Evolutionary conservation across 2,329 filamentous ascomycete genomes (phyloP), one percentile per base, ranked within the genome.

Genomic region (Periconia sp.): DNA sequence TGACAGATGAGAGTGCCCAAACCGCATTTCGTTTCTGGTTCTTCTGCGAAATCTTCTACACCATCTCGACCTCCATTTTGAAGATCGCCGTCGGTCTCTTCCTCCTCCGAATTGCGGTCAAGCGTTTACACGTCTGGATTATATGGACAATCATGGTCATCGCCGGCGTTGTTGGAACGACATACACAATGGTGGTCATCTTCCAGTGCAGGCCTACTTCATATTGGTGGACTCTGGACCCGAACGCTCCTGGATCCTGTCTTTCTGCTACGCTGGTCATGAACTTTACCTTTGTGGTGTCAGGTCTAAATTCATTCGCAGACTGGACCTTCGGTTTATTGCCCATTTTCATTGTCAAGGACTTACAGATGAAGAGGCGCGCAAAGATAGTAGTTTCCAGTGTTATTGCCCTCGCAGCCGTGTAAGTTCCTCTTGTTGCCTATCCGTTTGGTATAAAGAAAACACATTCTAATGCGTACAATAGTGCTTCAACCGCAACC

Each of bases 11-110:
- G 17, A 55, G 49, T n/a, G 65, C 64, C 2, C 50, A 68, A 52
- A 66, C 43, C 17, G 69, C 66, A 15, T 54, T 71, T 6, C 60
- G 66, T 59, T 74, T 63, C 58, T 84, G 81, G 81, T 83, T 76
- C 73, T 76, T 83, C 40, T 81, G 79, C 60, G 81, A 83, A 58
- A 70, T 79, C 27, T 79, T 77, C 60, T 84, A 83, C 63, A 77
- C 77, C 18, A 68, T 80, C 51, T 73, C 76, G 2, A 79, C 76
- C 8, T 72, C 75, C 18, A 62, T 79, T 27, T 74, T 80, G 48
- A 82, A 81, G 55, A 69, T 81, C 18, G 78, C 80, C 2, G 79
- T 83, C 45, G 79, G 66, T 9, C 63, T 82, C 18, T 81, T 82
- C 55, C 71, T 83, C 43, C 71, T 83, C 18, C 78, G 81, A 46